Conservation (phyloP, 2,329 filamentous ascomycete genomes). For the Emericellopsis cladophorae region DNA sequence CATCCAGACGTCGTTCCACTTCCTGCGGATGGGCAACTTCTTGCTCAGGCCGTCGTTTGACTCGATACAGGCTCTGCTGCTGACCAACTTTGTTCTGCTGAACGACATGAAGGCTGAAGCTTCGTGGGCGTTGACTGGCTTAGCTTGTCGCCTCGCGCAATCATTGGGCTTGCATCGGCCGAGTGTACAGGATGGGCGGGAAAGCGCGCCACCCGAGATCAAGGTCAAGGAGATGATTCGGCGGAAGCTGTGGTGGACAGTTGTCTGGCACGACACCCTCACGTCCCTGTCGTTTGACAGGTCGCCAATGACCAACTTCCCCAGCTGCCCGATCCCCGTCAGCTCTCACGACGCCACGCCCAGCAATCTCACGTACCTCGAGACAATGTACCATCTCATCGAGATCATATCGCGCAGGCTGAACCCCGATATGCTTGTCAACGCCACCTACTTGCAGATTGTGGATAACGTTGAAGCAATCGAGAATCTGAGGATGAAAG, state of each 20-base stretch:
- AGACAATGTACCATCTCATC: slow-evolving; percentile 53
- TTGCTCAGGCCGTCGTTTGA: slow-evolving; percentile 50
- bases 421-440: slow-evolving; percentile 38
- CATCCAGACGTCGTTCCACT: slow-evolving; percentile 53
- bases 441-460: slow-evolving; percentile 40
- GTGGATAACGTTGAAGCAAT: slow-evolving; percentile 43
- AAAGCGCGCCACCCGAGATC: slow-evolving; percentile 27
- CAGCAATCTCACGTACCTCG: slow-evolving; percentile 44
- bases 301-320: slow-evolving; percentile 50
- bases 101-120: slow-evolving; percentile 61
- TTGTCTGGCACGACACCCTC: slow-evolving; percentile 54
- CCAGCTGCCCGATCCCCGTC: slow-evolving; percentile 40
- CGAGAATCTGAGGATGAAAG: slow-evolving; percentile 35
- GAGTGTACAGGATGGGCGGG: slow-evolving; percentile 28
- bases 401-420: slow-evolving; percentile 45
- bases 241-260: slow-evolving; percentile 50
- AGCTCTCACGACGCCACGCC: slow-evolving; percentile 21
- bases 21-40: slow-evolving; percentile 50
- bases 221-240: slow-evolving; percentile 41
- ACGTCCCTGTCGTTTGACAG: slow-evolving; percentile 55
- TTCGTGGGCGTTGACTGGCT: slow-evolving; percentile 51
- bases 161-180: slow-evolving; percentile 46
- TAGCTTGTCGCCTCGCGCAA: slow-evolving; percentile 53
- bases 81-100: slow-evolving; percentile 49
- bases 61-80: slow-evolving; percentile 50